Percentiles rank a stretch among this genome's conserved stretches.
Evolutionary conservation across 306 rosid genomes (phyloP).

Genomic region (Canavalia gladiata): DNA sequence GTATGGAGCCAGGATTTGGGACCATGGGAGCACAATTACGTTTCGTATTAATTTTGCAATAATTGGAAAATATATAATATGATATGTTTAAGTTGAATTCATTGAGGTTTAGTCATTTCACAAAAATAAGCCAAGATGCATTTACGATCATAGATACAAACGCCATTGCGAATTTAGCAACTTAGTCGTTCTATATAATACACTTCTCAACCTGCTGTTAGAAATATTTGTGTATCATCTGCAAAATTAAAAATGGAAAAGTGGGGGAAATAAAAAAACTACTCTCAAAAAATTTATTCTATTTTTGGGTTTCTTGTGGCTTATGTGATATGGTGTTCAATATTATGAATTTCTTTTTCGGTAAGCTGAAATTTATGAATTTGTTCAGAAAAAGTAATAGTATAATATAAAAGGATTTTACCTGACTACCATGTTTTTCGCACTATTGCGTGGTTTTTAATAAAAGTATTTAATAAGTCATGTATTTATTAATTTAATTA

Average conservation of each 20-base stretch:
- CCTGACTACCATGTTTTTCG: too few relatives aligned
- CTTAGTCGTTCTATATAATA: not conserved
- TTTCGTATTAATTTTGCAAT: not conserved
- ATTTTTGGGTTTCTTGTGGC: too few relatives aligned
- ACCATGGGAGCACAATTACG: not conserved
- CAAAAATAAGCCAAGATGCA: not conserved
- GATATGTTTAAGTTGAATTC: not conserved
- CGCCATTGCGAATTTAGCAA: not conserved
- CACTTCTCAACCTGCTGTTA: not conserved
- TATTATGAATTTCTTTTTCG: too few relatives aligned
- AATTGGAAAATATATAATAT: not conserved
- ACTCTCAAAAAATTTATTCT: too few relatives aligned
- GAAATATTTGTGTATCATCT: not conserved
- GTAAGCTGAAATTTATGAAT: too few relatives aligned
- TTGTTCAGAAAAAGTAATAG: too few relatives aligned
- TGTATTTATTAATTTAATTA: too few relatives aligned
- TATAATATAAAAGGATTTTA: too few relatives aligned
- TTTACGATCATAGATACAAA: not conserved
- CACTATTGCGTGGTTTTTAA: too few relatives aligned
- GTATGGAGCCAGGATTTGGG: slow-evolving; percentile 39
- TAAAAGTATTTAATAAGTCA: too few relatives aligned
- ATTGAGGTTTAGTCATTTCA: not conserved
- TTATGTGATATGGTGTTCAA: too few relatives aligned
- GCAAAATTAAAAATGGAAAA: not conserved
- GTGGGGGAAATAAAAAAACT: too few relatives aligned